These are phyloP conservation scores for Annulohypoxylon moriforme DNA, from an alignment of 495 filamentous ascomycete genomes.

Conservation along the genomic window DNA sequence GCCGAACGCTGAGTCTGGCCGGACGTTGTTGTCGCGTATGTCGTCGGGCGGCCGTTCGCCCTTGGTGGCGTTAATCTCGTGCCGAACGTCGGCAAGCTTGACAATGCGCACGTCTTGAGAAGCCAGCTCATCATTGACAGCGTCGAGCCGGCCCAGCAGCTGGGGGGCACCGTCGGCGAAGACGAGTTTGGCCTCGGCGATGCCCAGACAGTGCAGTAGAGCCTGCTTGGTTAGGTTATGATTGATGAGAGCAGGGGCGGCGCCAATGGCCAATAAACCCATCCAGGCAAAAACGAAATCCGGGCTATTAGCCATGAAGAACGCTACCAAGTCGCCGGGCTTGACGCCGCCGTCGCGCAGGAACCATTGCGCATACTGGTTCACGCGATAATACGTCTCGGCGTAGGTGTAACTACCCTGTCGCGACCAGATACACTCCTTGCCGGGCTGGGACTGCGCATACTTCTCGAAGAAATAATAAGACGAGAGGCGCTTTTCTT, in stretches of 20 bases:
- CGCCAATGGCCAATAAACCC: conserved; percentile 71
- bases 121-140: conserved; percentile 59
- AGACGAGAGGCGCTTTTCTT: conserved; percentile 63
- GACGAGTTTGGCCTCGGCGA: conserved; percentile 68
- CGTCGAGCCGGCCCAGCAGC: conserved; percentile 67
- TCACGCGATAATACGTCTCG: conserved; percentile 64
- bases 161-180: conserved; percentile 73
- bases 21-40: conserved; percentile 58
- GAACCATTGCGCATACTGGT: conserved; percentile 75
- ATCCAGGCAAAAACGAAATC: conserved; percentile 76
- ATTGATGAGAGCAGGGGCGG: conserved; percentile 79
- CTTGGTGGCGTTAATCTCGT: conserved; percentile 61
- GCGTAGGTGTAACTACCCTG: conserved; percentile 71
- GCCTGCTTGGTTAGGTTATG: conserved; percentile 74
- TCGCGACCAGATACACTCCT: conserved; percentile 74
- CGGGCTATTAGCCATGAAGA: conserved; percentile 75
- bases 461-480: conserved; percentile 75
- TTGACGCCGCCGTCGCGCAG: conserved; percentile 65
- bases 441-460: conserved; percentile 59
- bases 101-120: conserved; percentile 64
- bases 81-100: conserved; percentile 59
- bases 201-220: conserved; percentile 74
- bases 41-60: conserved; percentile 62
- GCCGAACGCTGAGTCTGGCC: conserved; percentile 63
- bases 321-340: conserved; percentile 73